Percentiles rank a stretch among this genome's conserved stretches.
Evolutionary conservation across 75 land plant genomes (phyloP).

Genomic region (Picea glauca): DNA sequence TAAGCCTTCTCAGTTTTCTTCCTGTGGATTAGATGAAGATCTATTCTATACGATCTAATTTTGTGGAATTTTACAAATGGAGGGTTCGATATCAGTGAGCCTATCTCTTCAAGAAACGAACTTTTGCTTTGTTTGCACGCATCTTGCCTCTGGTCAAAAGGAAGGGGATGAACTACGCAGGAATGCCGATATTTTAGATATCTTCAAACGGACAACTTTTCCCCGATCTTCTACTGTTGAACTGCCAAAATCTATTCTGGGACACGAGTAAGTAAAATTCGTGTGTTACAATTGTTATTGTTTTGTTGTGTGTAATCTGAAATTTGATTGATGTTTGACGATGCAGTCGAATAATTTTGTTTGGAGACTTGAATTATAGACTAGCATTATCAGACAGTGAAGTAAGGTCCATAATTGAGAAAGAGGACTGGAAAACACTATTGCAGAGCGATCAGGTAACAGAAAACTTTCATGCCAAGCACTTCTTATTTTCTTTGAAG

Average conservation of each 20-base stretch:
- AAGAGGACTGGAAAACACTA: conserved; percentile 52
- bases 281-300: background rate
- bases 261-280: conserved; percentile 67
- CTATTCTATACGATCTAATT: no score
- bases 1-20: background rate
- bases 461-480: background rate
- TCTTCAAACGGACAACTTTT: conserved; percentile 59
- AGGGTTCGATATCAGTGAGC: conserved; percentile 87
- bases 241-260: conserved; percentile 47
- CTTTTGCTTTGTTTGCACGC: conserved; percentile 88
- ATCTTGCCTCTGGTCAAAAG: conserved; percentile 78
- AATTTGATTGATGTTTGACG: background rate
- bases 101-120: conserved; percentile 65
- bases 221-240: conserved; percentile 24
- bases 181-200: conserved; percentile 56
- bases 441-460: conserved; percentile 68
- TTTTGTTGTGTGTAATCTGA: background rate
- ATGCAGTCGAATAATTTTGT: conserved; percentile 68
- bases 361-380: conserved; percentile 86
- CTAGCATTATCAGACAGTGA: conserved; percentile 44
- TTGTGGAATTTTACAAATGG: conserved; percentile 1
- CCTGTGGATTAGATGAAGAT: background rate
- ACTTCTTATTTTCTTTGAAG: background rate
- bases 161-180: conserved; percentile 66
- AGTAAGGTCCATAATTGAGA: conserved; percentile 31